Evolutionary conservation across 306 rosid genomes (phyloP), one percentile per base, ranked within the genome.

Genomic region (Cyamopsis tetragonoloba): DNA sequence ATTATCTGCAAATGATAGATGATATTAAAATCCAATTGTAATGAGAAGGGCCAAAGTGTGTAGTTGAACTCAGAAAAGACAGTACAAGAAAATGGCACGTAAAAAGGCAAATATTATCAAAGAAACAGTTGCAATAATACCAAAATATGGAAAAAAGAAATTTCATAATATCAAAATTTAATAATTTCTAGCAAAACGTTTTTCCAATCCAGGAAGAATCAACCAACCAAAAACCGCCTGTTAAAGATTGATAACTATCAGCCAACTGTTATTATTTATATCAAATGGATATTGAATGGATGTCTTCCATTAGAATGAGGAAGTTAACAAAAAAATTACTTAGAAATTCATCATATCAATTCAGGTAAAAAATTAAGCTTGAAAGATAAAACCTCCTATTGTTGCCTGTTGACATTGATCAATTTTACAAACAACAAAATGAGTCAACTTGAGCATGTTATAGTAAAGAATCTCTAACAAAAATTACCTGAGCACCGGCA

Each of bases 401-500:
- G 14, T 14, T 30, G 9, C 7, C 56, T 15, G 19, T 32, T 44
- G 4, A 55, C 55, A 46, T 27, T 46, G 13, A 65, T 63, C 42
- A 43, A 31, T 35, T 54, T 43, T 54, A 46, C 26, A 12, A 70
- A 54, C 44, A 46, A 38, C 35, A 71, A 71, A 46, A 8, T 6
- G 11, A n/a, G 6, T 18, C 18, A 27, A 31, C 43, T 2, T 2
- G 30, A 32, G 65, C 17, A 62, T n/a, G 24, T 27, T 4, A 35
- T 6, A 24, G 4, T 3, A 54, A 64, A 77, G 8, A 48, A 64
- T 26, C 32, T 37, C 18, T 9, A 54, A n/a, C 1, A 7, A n/a
- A 59, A 72, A 65, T 38, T 51, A 89, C 93, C 91, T 87, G 96
- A 74, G 91, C 91, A 65, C 96, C 96, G 3, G 96, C 79, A 75